These are phyloP conservation scores for Fraxinus baroniana DNA, from an alignment of 305 asterid species.

Conservation along the genomic window DNA sequence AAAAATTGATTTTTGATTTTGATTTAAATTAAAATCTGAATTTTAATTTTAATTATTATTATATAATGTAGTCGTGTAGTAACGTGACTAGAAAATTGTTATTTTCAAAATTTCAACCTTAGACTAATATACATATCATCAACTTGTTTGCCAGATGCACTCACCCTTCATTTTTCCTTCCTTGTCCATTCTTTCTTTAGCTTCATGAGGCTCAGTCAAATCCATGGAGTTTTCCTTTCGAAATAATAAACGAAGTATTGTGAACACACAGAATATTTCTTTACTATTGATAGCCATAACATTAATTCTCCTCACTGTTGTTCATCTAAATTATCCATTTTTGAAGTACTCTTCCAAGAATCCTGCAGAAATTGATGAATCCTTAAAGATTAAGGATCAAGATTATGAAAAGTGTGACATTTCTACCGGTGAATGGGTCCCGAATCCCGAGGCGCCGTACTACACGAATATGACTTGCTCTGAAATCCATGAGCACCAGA, in stretches of 20 bases:
- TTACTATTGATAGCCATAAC: conserved; percentile 1
- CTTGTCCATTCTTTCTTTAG: background rate
- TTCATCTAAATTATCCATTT: conserved; percentile 26
- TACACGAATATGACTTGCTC: conserved; percentile 42
- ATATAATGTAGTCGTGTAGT: background rate
- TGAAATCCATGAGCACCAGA: conserved; percentile 53
- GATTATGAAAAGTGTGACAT: conserved; percentile 23
- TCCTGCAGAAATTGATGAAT: conserved; percentile 15
- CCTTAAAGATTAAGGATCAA: background rate
- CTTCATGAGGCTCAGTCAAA: conserved; percentile 10
- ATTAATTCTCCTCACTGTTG: conserved; percentile 17
- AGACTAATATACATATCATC: background rate
- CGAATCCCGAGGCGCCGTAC: conserved; percentile 39
- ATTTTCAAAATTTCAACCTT: background rate
- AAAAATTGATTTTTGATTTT: too few species aligned
- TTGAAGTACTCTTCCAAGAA: conserved; percentile 14
- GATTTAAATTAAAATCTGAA: too few species aligned
- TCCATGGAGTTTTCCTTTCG: conserved; percentile 40
- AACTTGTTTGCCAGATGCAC: background rate
- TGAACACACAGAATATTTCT: conserved; percentile 9
- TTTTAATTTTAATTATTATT: background rate
- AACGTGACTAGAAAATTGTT: background rate
- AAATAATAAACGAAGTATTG: conserved; percentile 10
- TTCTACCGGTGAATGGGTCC: conserved; percentile 33
- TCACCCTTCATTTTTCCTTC: background rate